Evolutionary conservation across 306 rosid genomes (phyloP), one percentile per base, ranked within the genome.

Genomic region (Vachellia collinsii): DNA sequence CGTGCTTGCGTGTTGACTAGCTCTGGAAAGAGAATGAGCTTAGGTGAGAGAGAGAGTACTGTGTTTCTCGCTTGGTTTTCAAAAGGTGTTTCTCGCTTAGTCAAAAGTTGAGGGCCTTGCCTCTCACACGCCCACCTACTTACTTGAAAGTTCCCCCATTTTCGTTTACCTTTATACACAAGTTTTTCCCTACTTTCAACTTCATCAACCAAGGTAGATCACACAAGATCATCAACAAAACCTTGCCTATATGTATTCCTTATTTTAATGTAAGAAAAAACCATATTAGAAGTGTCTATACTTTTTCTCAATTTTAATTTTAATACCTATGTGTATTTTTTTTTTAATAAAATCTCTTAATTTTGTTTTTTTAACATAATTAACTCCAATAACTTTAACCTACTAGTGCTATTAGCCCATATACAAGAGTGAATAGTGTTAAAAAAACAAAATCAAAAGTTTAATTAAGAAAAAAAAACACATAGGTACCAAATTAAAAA

Each of bases 1-100:
- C 39, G 78, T 64, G 68, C 72, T 87, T 37, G 91, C 87, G 85
- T 90, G 90, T 90, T 84, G 89, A 87, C 84, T 77, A 41, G 70
- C 13, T 14, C 42, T 25, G 34, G 81, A 85, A 76, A 82, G 79
- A 74, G 63, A 61, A 81, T 23, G 48, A 12, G 74, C 72, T 73
- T 81, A 42, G 81, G 81, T 70, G 41, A 81, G 91, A 85, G 47
- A 46, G 63, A 85, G 47, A 46, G 63, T 17, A 19, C 16, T 36
- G 23, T 48, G 5, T 68, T 75, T 62, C 58, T 83, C 77, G 25
- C 71, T 22, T 34, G 4, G 56, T 61, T 84, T 81, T 75, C 41
- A 44, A 72, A 87, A 83, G 77, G 85, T 80, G 59, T 69, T 76
- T 85, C 50, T 36, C 77, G 79, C 79, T 34, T 85, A 87, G 93